Evolutionary conservation across 192 early-diverging fungal species (phyloP), one percentile per base, ranked within the genome.

Genomic region (Entrophospora sp.): DNA sequence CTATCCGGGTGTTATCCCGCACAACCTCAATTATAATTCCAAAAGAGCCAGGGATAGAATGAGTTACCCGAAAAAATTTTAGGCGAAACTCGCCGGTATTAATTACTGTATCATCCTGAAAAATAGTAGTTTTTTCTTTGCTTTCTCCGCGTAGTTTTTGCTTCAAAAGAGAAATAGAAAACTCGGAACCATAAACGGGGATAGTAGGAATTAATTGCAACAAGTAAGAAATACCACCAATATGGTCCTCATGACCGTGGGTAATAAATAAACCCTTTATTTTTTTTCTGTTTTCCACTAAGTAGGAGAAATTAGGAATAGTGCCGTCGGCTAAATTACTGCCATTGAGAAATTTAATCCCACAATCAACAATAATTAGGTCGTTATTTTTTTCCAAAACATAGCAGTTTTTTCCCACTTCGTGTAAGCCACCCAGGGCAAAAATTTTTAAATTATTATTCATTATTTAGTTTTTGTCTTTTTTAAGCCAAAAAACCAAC

Each of bases 121-220:
- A 49, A 49, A 49, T 49, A 5, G 48, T 49, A 6, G 48, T n/a
- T 24, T 22, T 49, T 22, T 49, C 48, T 49, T 49, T 49, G 48
- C 48, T 49, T 49, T 49, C 48, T 24, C 48, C 48, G 48, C 48
- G 48, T 49, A 49, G 18, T 49, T 49, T 49, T 49, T 49, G 48
- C 24, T 49, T 49, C 18, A 49, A 49, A 49, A 49, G 48, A 22
- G 48, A 49, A 49, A 49, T 49, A 20, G 48, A 49, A 49, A 49
- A 49, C 20, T 49, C 48, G 6, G 48, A 49, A 24, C 48, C 48
- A 49, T 49, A 49, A 49, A 49, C 6, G 18, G 48, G 48, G 18
- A 49, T 49, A 49, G 5, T 22, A 49, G 48, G 48, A 49, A 49
- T 49, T 49, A 49, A 49, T 49, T 49, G 48, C 6, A 49, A 22